These are phyloP conservation scores for Diaporthe destruens DNA, from an alignment of 2,329 filamentous ascomycete genomes.

Conservation along the genomic window DNA sequence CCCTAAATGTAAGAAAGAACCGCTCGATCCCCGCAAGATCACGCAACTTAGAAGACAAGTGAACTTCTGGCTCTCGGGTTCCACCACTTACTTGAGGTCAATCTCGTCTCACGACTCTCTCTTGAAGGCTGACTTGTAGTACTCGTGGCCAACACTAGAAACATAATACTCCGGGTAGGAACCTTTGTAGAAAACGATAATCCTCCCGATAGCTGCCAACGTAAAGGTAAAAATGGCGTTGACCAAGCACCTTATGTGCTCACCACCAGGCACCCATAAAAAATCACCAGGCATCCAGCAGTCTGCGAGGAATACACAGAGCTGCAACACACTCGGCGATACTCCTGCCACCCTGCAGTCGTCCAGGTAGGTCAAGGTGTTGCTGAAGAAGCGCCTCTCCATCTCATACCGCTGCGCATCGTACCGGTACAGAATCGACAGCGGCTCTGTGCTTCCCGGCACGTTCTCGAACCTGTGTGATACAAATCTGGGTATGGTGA, in stretches of 20 bases:
- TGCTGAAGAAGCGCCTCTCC: conserved; percentile 27
- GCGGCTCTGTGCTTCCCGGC: conserved; percentile 20
- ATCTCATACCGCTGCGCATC: conserved; percentile 23
- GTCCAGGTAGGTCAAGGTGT: conserved; percentile 17
- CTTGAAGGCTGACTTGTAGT: conserved; percentile 1
- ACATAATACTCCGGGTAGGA: conserved; percentile 7
- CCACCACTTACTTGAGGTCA: too few species aligned
- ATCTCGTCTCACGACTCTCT: neutral
- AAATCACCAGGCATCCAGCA: conserved; percentile 22
- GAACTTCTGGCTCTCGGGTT: neutral
- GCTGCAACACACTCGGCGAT: conserved; percentile 2
- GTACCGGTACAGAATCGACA: conserved; percentile 17
- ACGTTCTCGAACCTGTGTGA: conserved; percentile 14
- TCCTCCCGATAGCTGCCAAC: neutral
- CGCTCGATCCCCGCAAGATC: neutral
- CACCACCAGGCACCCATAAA: conserved; percentile 7
- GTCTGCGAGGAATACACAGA: conserved; percentile 11
- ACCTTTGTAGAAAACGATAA: conserved; percentile 4
- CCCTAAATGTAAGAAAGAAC: neutral
- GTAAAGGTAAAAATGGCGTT: neutral
- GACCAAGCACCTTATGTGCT: conserved; percentile 1
- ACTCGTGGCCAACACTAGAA: neutral
- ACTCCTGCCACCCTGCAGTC: conserved; percentile 11
- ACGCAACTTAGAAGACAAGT: too few species aligned
- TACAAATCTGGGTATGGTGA: conserved; percentile 17